phyloP scores from a whole-genome alignment of 2,329 filamentous ascomycete genomes.

The Aspergillus hiratsukae region DNA sequence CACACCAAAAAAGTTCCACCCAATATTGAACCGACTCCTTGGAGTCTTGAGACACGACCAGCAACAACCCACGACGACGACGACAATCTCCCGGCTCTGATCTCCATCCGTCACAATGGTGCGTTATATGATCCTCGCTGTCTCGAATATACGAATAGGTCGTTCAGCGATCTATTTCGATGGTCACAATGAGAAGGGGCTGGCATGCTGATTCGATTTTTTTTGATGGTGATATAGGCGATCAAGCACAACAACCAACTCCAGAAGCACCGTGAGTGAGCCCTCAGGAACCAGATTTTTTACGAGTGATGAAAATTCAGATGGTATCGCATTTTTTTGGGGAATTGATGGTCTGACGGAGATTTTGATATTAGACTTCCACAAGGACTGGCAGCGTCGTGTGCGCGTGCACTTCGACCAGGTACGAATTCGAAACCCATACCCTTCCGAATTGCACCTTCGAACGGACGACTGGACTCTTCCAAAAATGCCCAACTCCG shows the following conservation, averaged over 20 bases:
- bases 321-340: conserved; percentile 17
- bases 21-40: conserved; percentile 31
- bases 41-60: conserved; percentile 43
- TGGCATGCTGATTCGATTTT: conserved; percentile 16
- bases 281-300: conserved; percentile 5
- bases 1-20: conserved; percentile 42
- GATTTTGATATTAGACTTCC: conserved; percentile 67
- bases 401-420: conserved; percentile 99
- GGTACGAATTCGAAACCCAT: conserved; percentile 59
- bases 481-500: background rate
- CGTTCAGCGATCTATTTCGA: conserved; percentile 1
- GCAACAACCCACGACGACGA: conserved; percentile 41
- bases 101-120: conserved; percentile 52
- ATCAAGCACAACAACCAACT: conserved; percentile 99
- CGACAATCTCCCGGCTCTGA: conserved; percentile 45
- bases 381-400: conserved; percentile 99
- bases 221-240: conserved; percentile 56
- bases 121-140: conserved; percentile 26
- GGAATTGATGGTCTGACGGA: conserved; percentile 22
- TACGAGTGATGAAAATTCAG: conserved; percentile 12
- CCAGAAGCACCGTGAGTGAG: conserved; percentile 80
- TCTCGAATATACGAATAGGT: conserved; percentile 8
- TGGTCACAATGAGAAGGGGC: conserved; percentile 2
- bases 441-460: conserved; percentile 10
- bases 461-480: conserved; percentile 10